Evolutionary conservation across 2,329 filamentous ascomycete species (phyloP), one percentile per base, ranked within the genome.

Genomic region (Myriangium duriaei): DNA sequence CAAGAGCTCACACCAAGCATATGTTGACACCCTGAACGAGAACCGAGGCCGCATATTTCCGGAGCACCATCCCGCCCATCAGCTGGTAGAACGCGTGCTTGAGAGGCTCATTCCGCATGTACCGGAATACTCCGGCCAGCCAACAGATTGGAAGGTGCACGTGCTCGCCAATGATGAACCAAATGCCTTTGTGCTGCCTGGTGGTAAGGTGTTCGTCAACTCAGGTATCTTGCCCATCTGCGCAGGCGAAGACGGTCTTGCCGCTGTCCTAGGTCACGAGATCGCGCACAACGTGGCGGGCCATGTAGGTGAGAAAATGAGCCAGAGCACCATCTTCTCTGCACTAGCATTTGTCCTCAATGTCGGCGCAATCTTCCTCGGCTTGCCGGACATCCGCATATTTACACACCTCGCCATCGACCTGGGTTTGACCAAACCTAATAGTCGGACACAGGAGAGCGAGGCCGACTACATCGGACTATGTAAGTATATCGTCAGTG

Each of bases 381-480:
- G 67, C 2, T 59, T 69, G 42, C 61, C 51, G 38, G 58, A 65
- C 37, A 49, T 56, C 5, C 44, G 46, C 36, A 13, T 45, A 5
- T 54, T 44, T 49, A 52, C 33, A 55, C 60, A 37, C 7, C 42
- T 63, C 24, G 42, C 78, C 14, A 59, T 81, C 17, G 69, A 81
- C 35, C 54, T 81, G 11, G 68, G 78, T n/a, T 74, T 84, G 52
- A 67, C 66, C 34, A 63, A 72, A 43, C 82, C 81, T 1, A 81
- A 81, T 55, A 74, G 72, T 32, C 65, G 82, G 34, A 71, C 69
- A 51, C 81, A 86, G 60, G 82, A 79, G 38, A 74, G 68, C 34
- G 81, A 88, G 61, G 82, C 82, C 0, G 82, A 88, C 51, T 83
- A 81, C 49, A 84, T 87, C 33, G 82, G 82, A 0, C 58, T 87